These are phyloP conservation scores for Parathielavia hyrcaniae DNA, from an alignment of 495 filamentous ascomycete species.

Conservation along the genomic window DNA sequence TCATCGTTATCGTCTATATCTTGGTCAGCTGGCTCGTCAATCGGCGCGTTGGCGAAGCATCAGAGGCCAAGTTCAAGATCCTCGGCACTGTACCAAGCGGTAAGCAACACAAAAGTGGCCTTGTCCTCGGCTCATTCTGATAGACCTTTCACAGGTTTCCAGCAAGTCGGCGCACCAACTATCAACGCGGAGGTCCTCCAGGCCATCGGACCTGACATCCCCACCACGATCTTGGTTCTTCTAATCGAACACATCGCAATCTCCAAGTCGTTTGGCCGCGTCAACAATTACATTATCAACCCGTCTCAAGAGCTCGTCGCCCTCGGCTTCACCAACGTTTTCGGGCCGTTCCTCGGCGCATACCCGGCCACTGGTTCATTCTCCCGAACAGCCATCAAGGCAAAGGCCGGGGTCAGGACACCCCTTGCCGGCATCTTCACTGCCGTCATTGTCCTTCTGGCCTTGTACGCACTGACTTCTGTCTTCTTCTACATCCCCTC, in stretches of 20 bases:
- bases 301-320: slow-evolving; percentile 95
- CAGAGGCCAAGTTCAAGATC: slow-evolving; percentile 56
- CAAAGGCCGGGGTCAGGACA: slow-evolving; percentile 91
- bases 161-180: slow-evolving; percentile 64
- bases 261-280: slow-evolving; percentile 90
- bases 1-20: slow-evolving; percentile 89
- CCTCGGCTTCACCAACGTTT: slow-evolving; percentile 85
- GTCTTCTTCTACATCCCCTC: slow-evolving; percentile 95
- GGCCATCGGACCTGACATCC: slow-evolving; percentile 32
- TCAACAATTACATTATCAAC: slow-evolving; percentile 98
- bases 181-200: slow-evolving; percentile 45
- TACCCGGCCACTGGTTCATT: slow-evolving; percentile 97
- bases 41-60: slow-evolving; percentile 39
- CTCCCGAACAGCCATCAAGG: slow-evolving; percentile 95
- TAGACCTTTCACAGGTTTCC: slow-evolving; percentile 53
- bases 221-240: slow-evolving; percentile 70
- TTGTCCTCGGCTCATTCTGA: not conserved
- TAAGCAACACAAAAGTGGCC: slow-evolving; percentile 19
- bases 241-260: slow-evolving; percentile 97
- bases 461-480: slow-evolving; percentile 87
- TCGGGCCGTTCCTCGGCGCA: slow-evolving; percentile 88
- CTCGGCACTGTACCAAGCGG: slow-evolving; percentile 75
- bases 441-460: slow-evolving; percentile 76
- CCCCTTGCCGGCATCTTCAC: slow-evolving; percentile 91
- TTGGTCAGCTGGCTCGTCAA: slow-evolving; percentile 86